Evolutionary conservation across 805 yeast species (phyloP), one percentile per base, ranked within the genome.

Genomic region (Wickerhamomyces chambardii): DNA sequence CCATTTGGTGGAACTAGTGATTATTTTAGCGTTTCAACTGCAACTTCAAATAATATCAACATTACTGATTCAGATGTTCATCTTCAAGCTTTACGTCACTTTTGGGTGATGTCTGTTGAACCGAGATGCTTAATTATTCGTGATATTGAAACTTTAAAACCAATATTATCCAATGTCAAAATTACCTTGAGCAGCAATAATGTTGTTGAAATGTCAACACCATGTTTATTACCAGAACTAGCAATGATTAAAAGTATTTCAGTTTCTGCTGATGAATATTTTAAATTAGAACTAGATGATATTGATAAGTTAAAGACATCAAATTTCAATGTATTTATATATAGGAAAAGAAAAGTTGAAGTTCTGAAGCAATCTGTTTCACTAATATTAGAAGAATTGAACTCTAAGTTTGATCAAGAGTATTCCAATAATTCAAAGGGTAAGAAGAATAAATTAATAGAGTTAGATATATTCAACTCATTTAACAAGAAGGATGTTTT

Each of bases 21-120:
- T 16, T 31, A 33, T n/a, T 24, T 24, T 24, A 24, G 27, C 7
- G n/a, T 6, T 24, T 2, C n/a, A 8, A 34, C 31, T 19, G 32
- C 30, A 25, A 15, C 12, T 2, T 36, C 44, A 9, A 40, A 41
- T 10, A 43, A 45, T 21, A 21, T 21, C 24, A 21, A 21, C 10
- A 21, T 21, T 8, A 51, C 51, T 14, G 62, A 59, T n/a, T 62
- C 66, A 30, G 75, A 73, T 34, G 74, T 81, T 16, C 86, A 84
- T 50, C 54, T 90, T 35, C 95, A 86, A 53, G 95, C 94, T 2
- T 59, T 87, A 27, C 66, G 95, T 29, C 94, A 87, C 54, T 80
- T 92, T 43, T 92, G 97, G 97, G 81, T 87, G 1, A 58, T 92
- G 40, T 73, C 94, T 0, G 80, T 82, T 5, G 87, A 80, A 44